phyloP scores from a whole-genome alignment of 2,329 filamentous ascomycete genomes.

The Tolypocladium tundrense region DNA sequence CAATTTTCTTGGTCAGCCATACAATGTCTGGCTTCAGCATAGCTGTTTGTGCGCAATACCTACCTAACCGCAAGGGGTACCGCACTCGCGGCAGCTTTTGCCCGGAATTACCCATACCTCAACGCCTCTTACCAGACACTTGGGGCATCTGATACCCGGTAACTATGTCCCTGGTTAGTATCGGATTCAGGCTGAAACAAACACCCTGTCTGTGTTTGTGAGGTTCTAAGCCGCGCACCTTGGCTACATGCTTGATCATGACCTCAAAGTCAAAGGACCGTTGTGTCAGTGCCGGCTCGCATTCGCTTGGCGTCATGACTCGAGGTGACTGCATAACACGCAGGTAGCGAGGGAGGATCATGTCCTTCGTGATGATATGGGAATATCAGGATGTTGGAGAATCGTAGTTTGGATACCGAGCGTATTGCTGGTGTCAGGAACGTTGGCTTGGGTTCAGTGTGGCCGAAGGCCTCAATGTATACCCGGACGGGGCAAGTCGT shows the following conservation, averaged over 20 bases:
- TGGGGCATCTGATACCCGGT: slow-evolving; percentile 42
- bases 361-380: neutral
- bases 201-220: neutral
- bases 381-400: no score
- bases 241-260: neutral
- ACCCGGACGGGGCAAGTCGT: neutral
- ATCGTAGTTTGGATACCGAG: neutral
- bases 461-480: neutral
- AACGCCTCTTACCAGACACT: slow-evolving; percentile 35
- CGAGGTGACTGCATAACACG: neutral
- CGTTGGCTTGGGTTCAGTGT: neutral
- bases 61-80: slow-evolving; percentile 27
- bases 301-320: neutral
- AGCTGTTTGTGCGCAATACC: neutral
- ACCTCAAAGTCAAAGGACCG: neutral
- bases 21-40: no score
- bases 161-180: slow-evolving; percentile 18
- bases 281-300: neutral
- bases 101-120: slow-evolving; percentile 48
- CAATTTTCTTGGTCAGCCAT: neutral
- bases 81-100: slow-evolving; percentile 38
- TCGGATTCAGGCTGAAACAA: neutral
- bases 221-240: neutral
- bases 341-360: neutral
- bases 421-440: neutral